Conservation (phyloP, 495 filamentous ascomycete genomes). For the Hypoxylon fuscum region DNA sequence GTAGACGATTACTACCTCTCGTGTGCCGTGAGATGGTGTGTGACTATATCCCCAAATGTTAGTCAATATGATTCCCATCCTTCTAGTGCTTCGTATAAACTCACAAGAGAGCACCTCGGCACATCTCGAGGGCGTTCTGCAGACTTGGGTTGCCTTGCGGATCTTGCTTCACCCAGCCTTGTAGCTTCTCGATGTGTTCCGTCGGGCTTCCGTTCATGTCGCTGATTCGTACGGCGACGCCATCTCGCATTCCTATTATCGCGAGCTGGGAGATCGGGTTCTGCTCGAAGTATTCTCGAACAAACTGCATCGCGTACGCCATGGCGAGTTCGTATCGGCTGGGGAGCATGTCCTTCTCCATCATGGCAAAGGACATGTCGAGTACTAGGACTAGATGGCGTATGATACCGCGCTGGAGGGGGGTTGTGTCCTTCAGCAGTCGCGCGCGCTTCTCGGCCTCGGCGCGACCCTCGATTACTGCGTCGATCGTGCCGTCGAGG, state of each 20-base stretch:
- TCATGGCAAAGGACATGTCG: conserved; percentile 94
- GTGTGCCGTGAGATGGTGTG: conserved; percentile 89
- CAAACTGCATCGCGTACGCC: conserved; percentile 85
- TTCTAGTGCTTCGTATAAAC: conserved; percentile 44
- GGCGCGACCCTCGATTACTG: conserved; percentile 46
- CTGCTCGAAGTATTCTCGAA: conserved; percentile 96
- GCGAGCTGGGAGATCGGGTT: conserved; percentile 98
- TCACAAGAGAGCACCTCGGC: conserved; percentile 83
- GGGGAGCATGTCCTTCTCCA: conserved; percentile 91
- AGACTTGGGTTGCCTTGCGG: conserved; percentile 89
- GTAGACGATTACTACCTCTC: conserved; percentile 90
- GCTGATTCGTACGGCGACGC: conserved; percentile 82
- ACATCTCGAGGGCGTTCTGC: conserved; percentile 96
- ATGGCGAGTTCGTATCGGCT: conserved; percentile 84
- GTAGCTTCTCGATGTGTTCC: conserved; percentile 80
- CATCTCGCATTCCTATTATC: conserved; percentile 90
- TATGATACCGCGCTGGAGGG: conserved; percentile 95
- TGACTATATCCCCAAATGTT: conserved; percentile 63
- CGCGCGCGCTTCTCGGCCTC: conserved; percentile 59
- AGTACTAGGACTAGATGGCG: conserved; percentile 90
- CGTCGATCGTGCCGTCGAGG: conserved; percentile 52
- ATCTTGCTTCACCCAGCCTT: conserved; percentile 78
- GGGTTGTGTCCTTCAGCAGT: conserved; percentile 88
- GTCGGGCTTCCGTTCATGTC: conserved; percentile 91
- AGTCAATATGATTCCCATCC: conserved; percentile 15